Conservation (phyloP, 2,329 filamentous ascomycete genomes). For the Penicillium sumatraense region DNA sequence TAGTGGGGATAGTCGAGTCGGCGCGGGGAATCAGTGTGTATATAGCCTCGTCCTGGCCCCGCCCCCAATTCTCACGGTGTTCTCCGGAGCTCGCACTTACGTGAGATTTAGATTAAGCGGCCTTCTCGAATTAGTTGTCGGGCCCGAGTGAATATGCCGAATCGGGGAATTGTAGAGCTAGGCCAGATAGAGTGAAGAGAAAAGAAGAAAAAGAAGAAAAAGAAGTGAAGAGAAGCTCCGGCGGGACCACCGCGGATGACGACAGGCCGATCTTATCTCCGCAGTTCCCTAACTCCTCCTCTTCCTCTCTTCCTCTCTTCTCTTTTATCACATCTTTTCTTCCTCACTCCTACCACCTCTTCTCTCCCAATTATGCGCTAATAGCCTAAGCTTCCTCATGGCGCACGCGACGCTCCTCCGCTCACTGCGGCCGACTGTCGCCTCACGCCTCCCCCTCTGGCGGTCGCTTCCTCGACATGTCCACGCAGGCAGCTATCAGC, state of each 20-base stretch:
- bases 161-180: no score
- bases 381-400: constrained; percentile 15
- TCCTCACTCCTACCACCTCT: neutral
- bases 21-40: neutral
- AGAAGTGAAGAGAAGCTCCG: no score
- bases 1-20: neutral
- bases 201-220: no score
- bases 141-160: no score
- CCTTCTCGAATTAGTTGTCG: no score
- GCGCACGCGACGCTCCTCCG: constrained; percentile 25
- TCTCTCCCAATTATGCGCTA: constrained; percentile 17
- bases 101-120: no score
- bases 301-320: neutral
- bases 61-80: no score
- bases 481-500: constrained; percentile 59
- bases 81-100: no score
- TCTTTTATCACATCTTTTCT: neutral
- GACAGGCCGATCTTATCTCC: constrained; percentile 13
- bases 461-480: constrained; percentile 26
- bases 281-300: neutral
- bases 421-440: constrained; percentile 18
- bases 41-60: no score
- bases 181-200: no score
- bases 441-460: constrained; percentile 12
- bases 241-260: neutral